phyloP scores from a whole-genome alignment of 257 asterid genomes.

The Solanum sitiens region DNA sequence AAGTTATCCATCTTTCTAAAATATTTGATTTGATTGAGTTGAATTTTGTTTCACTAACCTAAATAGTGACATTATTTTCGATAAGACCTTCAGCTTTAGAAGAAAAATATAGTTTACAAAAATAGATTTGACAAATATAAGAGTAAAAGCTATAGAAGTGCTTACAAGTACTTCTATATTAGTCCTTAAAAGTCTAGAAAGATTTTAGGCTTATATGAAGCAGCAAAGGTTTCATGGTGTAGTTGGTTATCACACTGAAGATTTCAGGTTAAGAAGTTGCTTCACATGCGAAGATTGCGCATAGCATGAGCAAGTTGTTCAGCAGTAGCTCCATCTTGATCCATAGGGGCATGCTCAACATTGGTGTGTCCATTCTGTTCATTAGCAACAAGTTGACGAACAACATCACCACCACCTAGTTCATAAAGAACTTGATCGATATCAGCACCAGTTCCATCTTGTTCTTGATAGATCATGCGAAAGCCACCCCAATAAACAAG shows the following conservation, averaged over 20 bases:
- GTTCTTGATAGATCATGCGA: background rate
- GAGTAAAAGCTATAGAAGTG: background rate
- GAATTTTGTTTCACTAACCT: no score
- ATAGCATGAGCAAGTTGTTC: background rate
- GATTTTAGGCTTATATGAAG: background rate
- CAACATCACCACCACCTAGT: background rate
- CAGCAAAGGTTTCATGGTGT: constrained; percentile 24
- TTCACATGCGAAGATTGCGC: background rate
- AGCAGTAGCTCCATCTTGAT: background rate
- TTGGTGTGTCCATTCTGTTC: background rate
- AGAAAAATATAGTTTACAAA: background rate
- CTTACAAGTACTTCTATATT: no score
- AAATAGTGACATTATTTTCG: background rate
- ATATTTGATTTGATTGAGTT: no score
- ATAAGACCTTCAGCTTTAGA: background rate
- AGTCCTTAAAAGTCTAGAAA: no score
- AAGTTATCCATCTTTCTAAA: no score
- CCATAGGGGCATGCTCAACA: background rate
- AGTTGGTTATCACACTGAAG: constrained; percentile 58
- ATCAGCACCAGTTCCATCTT: background rate
- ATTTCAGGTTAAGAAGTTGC: background rate
- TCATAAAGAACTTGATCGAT: background rate
- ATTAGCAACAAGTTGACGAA: background rate
- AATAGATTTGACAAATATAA: background rate
- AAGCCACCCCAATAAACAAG: background rate